phyloP scores from a whole-genome alignment of 768 basidiomycete genomes.

The Sporobolomyces pararoseus region DNA sequence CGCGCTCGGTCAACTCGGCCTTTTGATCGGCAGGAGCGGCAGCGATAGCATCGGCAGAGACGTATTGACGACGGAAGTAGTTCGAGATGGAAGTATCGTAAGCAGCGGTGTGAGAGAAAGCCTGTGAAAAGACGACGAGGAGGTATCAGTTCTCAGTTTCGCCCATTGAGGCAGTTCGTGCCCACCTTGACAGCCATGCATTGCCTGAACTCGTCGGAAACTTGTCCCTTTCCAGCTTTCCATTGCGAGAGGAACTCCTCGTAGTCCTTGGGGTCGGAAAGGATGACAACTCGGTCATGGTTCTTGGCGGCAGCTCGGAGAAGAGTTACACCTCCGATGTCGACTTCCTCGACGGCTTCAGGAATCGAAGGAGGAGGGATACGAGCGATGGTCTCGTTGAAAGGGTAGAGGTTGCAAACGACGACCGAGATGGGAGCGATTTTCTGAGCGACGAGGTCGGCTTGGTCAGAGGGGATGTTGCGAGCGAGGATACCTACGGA shows the following conservation, averaged over 20 bases:
- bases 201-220: slow-evolving; percentile 66
- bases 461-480: slow-evolving; percentile 80
- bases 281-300: slow-evolving; percentile 60
- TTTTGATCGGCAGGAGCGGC: slow-evolving; percentile 58
- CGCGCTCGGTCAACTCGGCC: slow-evolving; percentile 57
- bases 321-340: slow-evolving; percentile 97
- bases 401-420: slow-evolving; percentile 98
- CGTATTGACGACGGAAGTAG: slow-evolving; percentile 95
- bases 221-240: slow-evolving; percentile 68
- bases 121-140: slow-evolving; percentile 55
- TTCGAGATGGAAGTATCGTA: slow-evolving; percentile 95
- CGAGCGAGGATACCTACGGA: slow-evolving; percentile 92
- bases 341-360: slow-evolving; percentile 93
- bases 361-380: slow-evolving; percentile 78
- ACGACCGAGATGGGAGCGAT: slow-evolving; percentile 95
- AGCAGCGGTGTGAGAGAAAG: slow-evolving; percentile 90
- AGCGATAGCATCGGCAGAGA: slow-evolving; percentile 61
- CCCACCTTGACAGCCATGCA: slow-evolving; percentile 65
- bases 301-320: slow-evolving; percentile 98
- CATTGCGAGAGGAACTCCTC: slow-evolving; percentile 71
- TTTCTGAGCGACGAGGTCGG: slow-evolving; percentile 72
- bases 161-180: no score
- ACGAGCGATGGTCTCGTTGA: slow-evolving; percentile 81
- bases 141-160: background rate
- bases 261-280: slow-evolving; percentile 88